Base-by-base conservation (phyloP, 2,329 filamentous ascomycete species). In the Ophiocordyceps sinensis region DNA sequence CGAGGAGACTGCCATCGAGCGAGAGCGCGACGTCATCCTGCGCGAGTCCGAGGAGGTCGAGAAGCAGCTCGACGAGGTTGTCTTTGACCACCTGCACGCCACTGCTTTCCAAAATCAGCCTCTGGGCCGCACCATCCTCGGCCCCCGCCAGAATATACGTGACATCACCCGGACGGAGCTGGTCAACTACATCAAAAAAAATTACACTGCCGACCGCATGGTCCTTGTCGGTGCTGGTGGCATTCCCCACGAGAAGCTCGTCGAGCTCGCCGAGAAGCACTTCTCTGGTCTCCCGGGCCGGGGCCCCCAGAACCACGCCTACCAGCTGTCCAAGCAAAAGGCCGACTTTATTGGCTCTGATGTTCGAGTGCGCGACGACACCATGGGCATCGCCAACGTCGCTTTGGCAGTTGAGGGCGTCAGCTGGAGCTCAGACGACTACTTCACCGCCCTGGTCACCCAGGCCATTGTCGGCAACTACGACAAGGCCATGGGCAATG, bases 401-500 rank as follows among this genome's bases (percentile, higher is more conserved):
- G 91, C 93, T 58, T 87, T 98, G 59, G 89, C 91, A 45, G 91
- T 98, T 39, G 91, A 98, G 75, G 91, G 91, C 79, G 91, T 98
- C 43, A 94, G 87, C 82, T 98, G 91, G 91, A 94, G 86, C 71
- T 89, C 94, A 54, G 85, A 93, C 48, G 89, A 96, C 69, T 98
- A 98, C 77, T 98, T 95, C 73, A 95, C 91, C 54, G 93, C 85
- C 47, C 76, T 98, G 43, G 89, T 98, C 51, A 86, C 91, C 44
- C 91, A 98, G 74, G 91, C 91, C 56, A 96, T 98, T 55, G 88
- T 98, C 52, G 91, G 91, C 61, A 98, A 98, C 80, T 98, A 94
- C 80, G 91, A 98, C 72, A 91, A 91, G 69, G 85, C 91, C 53
- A 89, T 96, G 79, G 91, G 93, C 60, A 94, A 91, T 67, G 91